Conservation (phyloP, 2,329 filamentous ascomycete genomes). For the Trichophyton verrucosum region DNA sequence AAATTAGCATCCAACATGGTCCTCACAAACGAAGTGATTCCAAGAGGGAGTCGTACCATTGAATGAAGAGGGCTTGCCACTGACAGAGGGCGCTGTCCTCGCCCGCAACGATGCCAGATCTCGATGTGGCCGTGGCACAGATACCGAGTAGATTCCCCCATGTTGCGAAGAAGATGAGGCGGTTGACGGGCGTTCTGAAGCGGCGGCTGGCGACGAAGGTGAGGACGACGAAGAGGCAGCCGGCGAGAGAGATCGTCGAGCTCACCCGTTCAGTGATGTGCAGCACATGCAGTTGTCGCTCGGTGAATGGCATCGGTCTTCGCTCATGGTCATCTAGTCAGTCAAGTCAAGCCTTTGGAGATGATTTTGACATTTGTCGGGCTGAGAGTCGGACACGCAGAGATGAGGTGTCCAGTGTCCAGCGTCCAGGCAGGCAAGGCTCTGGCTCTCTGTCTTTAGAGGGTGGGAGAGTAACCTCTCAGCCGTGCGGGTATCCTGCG, state of each 20-base stretch:
- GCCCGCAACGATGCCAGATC: slow-evolving; percentile 42
- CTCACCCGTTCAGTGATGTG: slow-evolving; percentile 14
- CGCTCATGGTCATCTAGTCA: background rate
- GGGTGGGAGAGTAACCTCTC: background rate
- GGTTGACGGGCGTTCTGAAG: slow-evolving; percentile 47
- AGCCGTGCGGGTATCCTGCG: background rate
- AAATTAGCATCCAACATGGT: background rate
- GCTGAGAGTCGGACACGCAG: too few species aligned
- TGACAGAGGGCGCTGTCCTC: slow-evolving; percentile 52
- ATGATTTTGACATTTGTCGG: too few species aligned
- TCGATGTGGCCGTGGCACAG: slow-evolving; percentile 61
- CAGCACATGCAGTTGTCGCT: background rate
- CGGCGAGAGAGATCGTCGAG: slow-evolving; percentile 15
- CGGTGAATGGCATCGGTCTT: background rate
- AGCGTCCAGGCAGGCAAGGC: too few species aligned
- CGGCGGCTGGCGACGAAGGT: slow-evolving; percentile 13
- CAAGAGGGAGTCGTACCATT: slow-evolving; percentile 49
- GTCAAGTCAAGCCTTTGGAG: background rate
- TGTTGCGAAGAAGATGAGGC: slow-evolving; percentile 70
- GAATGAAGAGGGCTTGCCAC: slow-evolving; percentile 66
- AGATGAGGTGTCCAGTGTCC: too few species aligned
- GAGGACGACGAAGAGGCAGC: slow-evolving; percentile 15
- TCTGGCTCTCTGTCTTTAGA: background rate
- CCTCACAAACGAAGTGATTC: too few species aligned
- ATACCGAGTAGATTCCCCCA: slow-evolving; percentile 71